phyloP scores from a whole-genome alignment of 768 basidiomycete species.

The Tulasnella sp. region DNA sequence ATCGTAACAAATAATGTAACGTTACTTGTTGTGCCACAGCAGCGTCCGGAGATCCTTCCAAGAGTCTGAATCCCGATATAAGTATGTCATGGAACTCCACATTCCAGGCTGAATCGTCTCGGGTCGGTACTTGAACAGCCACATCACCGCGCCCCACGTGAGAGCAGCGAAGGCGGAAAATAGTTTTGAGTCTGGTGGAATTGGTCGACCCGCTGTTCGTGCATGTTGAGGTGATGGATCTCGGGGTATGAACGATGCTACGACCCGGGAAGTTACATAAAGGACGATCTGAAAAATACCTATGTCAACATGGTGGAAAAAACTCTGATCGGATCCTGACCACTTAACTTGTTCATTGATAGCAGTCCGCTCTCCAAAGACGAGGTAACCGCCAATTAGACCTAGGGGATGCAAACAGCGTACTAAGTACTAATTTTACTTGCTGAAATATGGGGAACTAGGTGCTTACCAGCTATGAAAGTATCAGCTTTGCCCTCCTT shows the following conservation, averaged over 20 bases:
- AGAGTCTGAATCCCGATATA: conserved; percentile 83
- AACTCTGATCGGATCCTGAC: conserved; percentile 9
- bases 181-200: conserved; percentile 72
- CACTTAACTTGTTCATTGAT: conserved; percentile 78
- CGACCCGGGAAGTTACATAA: conserved; percentile 84
- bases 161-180: conserved; percentile 82
- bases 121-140: conserved; percentile 73
- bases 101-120: conserved; percentile 94
- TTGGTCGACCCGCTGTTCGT: conserved; percentile 35
- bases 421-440: too few relatives aligned
- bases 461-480: conserved; percentile 54
- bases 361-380: conserved; percentile 74
- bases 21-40: conserved; percentile 77
- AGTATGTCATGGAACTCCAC: conserved; percentile 89
- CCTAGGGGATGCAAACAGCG: conserved; percentile 26
- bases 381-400: conserved; percentile 77
- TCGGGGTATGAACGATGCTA: conserved; percentile 85
- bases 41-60: conserved; percentile 77
- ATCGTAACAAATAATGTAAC: too few relatives aligned
- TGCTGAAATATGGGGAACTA: background rate
- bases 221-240: conserved; percentile 31
- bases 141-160: conserved; percentile 95
- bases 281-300: conserved; percentile 94
- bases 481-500: conserved; percentile 73
- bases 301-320: too few relatives aligned